phyloP scores from a whole-genome alignment of 75 land plant genomes.

The Pinus albicaulis region DNA sequence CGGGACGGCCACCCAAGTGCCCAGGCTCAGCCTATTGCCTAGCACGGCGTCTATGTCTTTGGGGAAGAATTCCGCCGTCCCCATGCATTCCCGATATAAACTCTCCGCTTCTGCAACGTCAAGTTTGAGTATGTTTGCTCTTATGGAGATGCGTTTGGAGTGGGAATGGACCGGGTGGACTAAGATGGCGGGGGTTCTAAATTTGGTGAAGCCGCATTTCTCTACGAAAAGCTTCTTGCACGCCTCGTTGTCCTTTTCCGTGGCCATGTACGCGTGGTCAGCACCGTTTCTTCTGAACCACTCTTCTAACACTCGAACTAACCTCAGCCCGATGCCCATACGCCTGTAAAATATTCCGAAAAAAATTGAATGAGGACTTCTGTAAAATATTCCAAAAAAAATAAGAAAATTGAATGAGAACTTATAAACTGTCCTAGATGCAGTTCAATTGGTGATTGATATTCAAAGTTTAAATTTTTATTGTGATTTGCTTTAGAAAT shows the following conservation, averaged over 20 bases:
- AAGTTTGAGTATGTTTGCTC: conserved; percentile 32
- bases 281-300: conserved; percentile 44
- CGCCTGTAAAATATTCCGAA: conserved; percentile 12
- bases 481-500: too few relatives aligned
- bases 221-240: conserved; percentile 44
- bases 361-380: too few relatives aligned
- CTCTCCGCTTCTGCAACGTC: conserved; percentile 40
- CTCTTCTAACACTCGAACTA: conserved; percentile 27
- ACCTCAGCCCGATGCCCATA: conserved; percentile 34
- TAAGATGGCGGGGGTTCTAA: conserved; percentile 43
- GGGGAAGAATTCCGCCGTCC: conserved; percentile 63
- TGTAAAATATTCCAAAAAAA: too few relatives aligned
- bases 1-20: conserved; percentile 59
- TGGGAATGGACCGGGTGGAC: conserved; percentile 47
- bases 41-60: conserved; percentile 40
- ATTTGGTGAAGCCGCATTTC: conserved; percentile 36
- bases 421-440: too few relatives aligned
- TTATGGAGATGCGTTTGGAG: conserved; percentile 10
- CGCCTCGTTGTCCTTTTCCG: conserved; percentile 56
- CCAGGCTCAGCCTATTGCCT: conserved; percentile 36
- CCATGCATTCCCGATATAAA: conserved; percentile 58
- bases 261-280: conserved; percentile 60
- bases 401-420: too few relatives aligned
- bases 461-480: too few relatives aligned
- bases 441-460: too few relatives aligned